Evolutionary conservation across 768 basidiomycete genomes (phyloP), one percentile per base, ranked within the genome.

Genomic region (Punctularia strigosozonata): DNA sequence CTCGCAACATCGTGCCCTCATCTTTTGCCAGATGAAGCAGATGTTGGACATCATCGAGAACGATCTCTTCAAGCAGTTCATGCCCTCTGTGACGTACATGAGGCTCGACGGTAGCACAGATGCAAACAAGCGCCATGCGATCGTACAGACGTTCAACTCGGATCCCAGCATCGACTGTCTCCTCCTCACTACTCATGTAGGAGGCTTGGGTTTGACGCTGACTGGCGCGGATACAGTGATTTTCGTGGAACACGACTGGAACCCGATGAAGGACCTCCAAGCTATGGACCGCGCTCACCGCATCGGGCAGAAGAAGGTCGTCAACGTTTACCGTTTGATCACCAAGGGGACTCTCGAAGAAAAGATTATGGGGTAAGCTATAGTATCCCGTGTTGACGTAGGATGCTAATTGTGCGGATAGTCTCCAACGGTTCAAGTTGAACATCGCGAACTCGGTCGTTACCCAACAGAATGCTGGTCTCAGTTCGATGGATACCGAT

Each of bases 231-330:
- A 99, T 56, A 99, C 95, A 1, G 95, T 99, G 42, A 95, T 99
- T 46, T 99, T 99, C 51, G 89, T 99, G 38, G 95, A 99, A 56
- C 95, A 99, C 51, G 95, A 99, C 57, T 99, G 95, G 95, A 99
- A 99, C 57, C 95, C 95, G 5, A 95, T 94, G 91, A 98, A 98
- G 58, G 95, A 99, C 64, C 63, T 98, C 5, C 95, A 99, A 54
- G 95, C 95, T 6, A 99, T 99, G 95, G 95, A 99, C 55, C 75
- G 95, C 42, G 95, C 95, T 1, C 95, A 98, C 61, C 81, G 95
- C 39, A 81, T 98, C 25, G 95, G 95, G 5, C 95, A 99, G 63
- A 98, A 95, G 68, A 90, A 91, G 59, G 94, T 98, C 12, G 95
- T 99, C 21, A 98, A 98, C 49, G 95, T 99, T 4, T 99, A 99